Conservation (phyloP, 192 early-diverging fungal species). For the Cetraspora pellucida region DNA sequence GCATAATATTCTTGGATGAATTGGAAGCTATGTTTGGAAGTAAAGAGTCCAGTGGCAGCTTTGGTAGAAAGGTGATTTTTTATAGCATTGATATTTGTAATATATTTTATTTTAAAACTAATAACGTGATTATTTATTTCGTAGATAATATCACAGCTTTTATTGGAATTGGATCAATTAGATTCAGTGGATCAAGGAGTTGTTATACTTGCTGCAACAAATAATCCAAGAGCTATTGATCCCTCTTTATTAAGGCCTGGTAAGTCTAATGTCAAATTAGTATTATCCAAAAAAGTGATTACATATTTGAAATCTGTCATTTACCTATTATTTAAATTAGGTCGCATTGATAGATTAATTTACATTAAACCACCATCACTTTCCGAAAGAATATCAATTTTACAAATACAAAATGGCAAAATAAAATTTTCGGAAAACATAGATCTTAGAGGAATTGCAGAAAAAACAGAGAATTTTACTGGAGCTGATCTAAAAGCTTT, state of each 20-base stretch:
- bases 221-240: slow-evolving; percentile 77
- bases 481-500: slow-evolving; percentile 72
- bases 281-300: neutral
- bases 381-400: slow-evolving; percentile 64
- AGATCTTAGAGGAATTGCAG: slow-evolving; percentile 48
- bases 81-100: no score
- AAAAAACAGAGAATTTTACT: slow-evolving; percentile 56
- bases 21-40: slow-evolving; percentile 86
- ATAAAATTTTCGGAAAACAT: slow-evolving; percentile 33
- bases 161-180: slow-evolving; percentile 77
- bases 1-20: slow-evolving; percentile 92
- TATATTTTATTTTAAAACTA: no score
- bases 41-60: slow-evolving; percentile 67
- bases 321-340: slow-evolving; percentile 35
- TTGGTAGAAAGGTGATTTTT: slow-evolving; percentile 63
- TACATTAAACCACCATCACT: slow-evolving; percentile 66
- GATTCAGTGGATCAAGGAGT: slow-evolving; percentile 55
- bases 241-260: slow-evolving; percentile 77
- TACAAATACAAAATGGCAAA: slow-evolving; percentile 53
- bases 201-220: slow-evolving; percentile 86
- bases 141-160: slow-evolving; percentile 72
- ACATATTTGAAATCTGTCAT: neutral
- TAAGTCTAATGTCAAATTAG: slow-evolving; percentile 17
- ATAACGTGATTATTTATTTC: neutral
- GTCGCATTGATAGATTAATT: slow-evolving; percentile 79